A percentile compares a stretch with the other conserved stretches of the same genome.
These are phyloP conservation scores for Musa beccarii DNA, from an alignment of 176 grass and related monocot species.

Conservation along the genomic window DNA sequence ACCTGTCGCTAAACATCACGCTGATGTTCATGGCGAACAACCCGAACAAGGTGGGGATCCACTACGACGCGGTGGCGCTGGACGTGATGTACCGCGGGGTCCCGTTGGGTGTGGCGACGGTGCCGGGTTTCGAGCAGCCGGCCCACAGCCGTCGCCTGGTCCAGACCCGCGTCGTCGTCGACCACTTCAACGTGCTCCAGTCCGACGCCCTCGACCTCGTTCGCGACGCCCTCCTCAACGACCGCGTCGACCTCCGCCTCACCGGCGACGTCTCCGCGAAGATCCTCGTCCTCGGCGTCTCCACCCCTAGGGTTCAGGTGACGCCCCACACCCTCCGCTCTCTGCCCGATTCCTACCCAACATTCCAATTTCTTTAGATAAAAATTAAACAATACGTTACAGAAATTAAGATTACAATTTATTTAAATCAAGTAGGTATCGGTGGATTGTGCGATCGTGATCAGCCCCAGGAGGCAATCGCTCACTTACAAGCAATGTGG, in stretches of 20 bases:
- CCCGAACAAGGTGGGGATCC: slow-evolving; percentile 5
- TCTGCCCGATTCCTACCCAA: no score
- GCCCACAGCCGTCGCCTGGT: not conserved
- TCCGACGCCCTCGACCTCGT: not conserved
- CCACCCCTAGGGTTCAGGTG: slow-evolving; percentile 1
- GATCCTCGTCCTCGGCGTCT: slow-evolving; percentile 3
- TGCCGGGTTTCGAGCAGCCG: slow-evolving; percentile 5
- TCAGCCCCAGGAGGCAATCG: no score
- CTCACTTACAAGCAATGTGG: no score
- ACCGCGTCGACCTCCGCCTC: slow-evolving; percentile 3
- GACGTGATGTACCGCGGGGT: slow-evolving; percentile 5
- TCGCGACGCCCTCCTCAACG: not conserved
- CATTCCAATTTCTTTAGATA: no score
- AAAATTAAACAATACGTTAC: no score
- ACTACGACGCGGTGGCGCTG: not conserved
- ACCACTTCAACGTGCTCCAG: slow-evolving; percentile 2
- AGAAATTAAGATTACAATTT: no score
- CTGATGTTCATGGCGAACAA: not conserved
- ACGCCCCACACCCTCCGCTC: not conserved
- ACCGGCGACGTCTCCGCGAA: slow-evolving; percentile 1
- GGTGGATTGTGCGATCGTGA: no score
- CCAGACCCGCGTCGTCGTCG: not conserved
- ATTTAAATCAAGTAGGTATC: no score
- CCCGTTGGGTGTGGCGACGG: slow-evolving; percentile 2
- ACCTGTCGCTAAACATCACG: not conserved